Evolutionary conservation across 495 filamentous ascomycete genomes (phyloP), one percentile per base, ranked within the genome.

Genomic region (Aspergillus hancockii): DNA sequence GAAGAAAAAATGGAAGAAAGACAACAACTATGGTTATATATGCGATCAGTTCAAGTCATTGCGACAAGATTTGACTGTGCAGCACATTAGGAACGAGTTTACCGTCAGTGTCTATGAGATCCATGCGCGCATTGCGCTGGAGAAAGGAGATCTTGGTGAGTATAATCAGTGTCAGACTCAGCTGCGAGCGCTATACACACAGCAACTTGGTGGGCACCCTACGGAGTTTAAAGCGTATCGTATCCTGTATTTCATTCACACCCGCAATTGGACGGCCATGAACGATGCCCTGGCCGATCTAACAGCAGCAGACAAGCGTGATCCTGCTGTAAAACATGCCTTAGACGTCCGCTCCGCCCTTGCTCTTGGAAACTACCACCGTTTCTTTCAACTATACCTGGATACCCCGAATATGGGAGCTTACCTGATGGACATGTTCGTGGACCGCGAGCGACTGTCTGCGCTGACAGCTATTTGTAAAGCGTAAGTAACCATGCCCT

Each of bases 161-260:
- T 99, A 98, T 92, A 99, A 99, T 81, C 94, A 99, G 84, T 99
- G 94, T 74, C 95, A 98, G 80, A 97, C 94, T 60, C 94, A 98
- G 79, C 84, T 99, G 68, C 89, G 90, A 68, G 90, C 88, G 57
- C 80, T 99, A 64, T 97, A 99, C 73, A 81, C 82, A 71, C 84
- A 90, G 75, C 87, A 90, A 62, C 79, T 96, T 61, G 90, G 90
- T 69, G 95, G 95, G 59, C 90, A 96, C 78, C 85, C 92, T 56
- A 88, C 88, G 70, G 94, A 99, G 75, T 99, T 99, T 78, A 91
- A 93, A 84, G 95, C 93, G 59, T 99, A 99, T 86, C 95, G 95
- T 85, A 98, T 99, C 76, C 85, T 99, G 72, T 99, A 99, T 85
- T 96, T 94, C 82, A 91, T 99, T 80, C 91, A 99, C 77, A 98